Evolutionary conservation across 345 rosid species (phyloP), one percentile per base, ranked within the genome.

Genomic region (Aurinia saxatilis): DNA sequence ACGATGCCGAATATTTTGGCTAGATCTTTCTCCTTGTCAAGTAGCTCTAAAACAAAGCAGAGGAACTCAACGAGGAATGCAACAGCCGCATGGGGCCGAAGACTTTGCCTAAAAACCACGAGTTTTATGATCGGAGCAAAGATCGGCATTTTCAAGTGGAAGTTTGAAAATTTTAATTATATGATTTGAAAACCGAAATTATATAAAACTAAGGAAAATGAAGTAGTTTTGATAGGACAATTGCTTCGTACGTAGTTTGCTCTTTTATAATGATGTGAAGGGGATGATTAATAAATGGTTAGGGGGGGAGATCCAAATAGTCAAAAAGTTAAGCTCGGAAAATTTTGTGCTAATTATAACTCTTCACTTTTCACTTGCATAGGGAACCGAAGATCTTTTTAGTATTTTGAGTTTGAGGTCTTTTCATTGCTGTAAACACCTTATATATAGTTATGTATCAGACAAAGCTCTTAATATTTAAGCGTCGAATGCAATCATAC

Each of bases 51-150:
- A 54, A 71, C 66, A 29, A 71, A 71, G 47, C 70, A 64, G 7
- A 71, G 70, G 5, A 71, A 71, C 65, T 71, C 75, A 8, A 71
- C 54, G 13, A 71, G 75, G 60, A 71, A 64, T 49, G 70, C 70
- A 47, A 71, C 15, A 8, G 54, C 60, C 0, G 75, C 64, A 64
- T 64, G 75, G 48, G 70, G 75, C 23, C 75, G 70, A n/a, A 71
- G 46, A 64, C 65, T 71, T 71, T 71, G 70, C 39, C 75, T 21
- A 0, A 71, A 63, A 15, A 71, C 53, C 0, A 71, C 60, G 3
- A 71, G 70, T 56, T 64, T 71, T 10, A 56, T 50, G 1, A 57
- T 60, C 1, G 70, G 75, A 33, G 70, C 49, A 49, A 56, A 27
- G 8, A 57, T 64, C 17, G 75, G 40, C 75, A 71, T 71, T 47